These are phyloP conservation scores for Tritrichomonas foetus DNA, from an alignment of 208 protist species.

Conservation along the genomic window DNA sequence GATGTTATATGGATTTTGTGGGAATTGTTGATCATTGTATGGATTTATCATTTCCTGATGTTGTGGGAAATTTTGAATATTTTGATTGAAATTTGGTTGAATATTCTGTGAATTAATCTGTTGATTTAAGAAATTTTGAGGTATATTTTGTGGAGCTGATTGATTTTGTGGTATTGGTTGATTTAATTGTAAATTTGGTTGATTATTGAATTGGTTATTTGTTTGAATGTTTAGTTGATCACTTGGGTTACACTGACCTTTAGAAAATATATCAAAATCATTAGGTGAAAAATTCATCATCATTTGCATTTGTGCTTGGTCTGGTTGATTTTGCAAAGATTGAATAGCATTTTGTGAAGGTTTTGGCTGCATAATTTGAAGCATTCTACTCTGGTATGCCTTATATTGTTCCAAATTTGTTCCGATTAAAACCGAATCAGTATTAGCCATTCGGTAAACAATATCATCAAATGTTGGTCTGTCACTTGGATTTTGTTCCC, in stretches of 20 bases:
- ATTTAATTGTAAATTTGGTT: too few relatives aligned
- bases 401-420: background rate
- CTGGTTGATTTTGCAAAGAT: too few relatives aligned
- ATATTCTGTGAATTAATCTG: background rate
- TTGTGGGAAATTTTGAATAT: background rate
- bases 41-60: too few relatives aligned
- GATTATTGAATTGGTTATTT: too few relatives aligned
- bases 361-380: background rate
- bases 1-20: background rate
- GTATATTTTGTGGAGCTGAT: too few relatives aligned
- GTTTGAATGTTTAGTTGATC: too few relatives aligned
- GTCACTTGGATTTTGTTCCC: background rate
- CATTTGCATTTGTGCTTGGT: too few relatives aligned
- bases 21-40: background rate
- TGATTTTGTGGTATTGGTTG: too few relatives aligned
- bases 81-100: background rate
- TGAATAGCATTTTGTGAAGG: background rate
- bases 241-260: too few relatives aligned
- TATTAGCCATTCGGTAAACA: background rate
- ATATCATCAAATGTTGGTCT: conserved; percentile 17
- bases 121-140: too few relatives aligned
- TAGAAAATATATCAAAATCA: too few relatives aligned
- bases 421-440: background rate
- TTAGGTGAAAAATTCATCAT: too few relatives aligned
- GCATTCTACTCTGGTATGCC: background rate